phyloP scores from a whole-genome alignment of 2,329 filamentous ascomycete species.

The Exophiala phaeomuriformis region DNA sequence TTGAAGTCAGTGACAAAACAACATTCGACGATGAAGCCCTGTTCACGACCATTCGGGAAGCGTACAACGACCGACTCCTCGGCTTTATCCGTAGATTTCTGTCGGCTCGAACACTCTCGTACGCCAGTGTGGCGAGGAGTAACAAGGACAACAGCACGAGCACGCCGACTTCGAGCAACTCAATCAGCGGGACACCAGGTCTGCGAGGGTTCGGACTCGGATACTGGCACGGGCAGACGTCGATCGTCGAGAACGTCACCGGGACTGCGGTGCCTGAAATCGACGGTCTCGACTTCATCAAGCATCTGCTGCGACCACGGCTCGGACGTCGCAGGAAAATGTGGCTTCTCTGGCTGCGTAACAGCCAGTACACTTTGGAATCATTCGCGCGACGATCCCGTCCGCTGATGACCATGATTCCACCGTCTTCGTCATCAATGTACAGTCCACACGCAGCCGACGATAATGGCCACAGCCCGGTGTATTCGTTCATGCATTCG shows the following conservation, averaged over 20 bases:
- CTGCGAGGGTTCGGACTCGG: background rate
- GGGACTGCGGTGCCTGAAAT: constrained; percentile 2
- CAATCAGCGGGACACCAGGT: background rate
- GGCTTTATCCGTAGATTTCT: constrained; percentile 17
- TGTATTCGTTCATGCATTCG: constrained; percentile 17
- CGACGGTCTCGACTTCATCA: constrained; percentile 19
- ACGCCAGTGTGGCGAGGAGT: constrained; percentile 10
- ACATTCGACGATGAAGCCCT: constrained; percentile 27
- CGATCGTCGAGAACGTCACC: background rate
- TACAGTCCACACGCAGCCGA: background rate
- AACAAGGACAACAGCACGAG: background rate
- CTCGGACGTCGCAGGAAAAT: constrained; percentile 22
- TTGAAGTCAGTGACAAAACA: constrained; percentile 20
- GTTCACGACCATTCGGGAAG: constrained; percentile 21
- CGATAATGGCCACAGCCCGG: constrained; percentile 3
- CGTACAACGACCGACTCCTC: constrained; percentile 21
- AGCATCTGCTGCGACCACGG: constrained; percentile 19
- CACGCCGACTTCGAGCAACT: background rate
- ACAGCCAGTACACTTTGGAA: constrained; percentile 9
- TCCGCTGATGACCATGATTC: background rate
- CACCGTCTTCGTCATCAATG: background rate
- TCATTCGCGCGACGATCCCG: background rate
- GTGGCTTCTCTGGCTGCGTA: constrained; percentile 27
- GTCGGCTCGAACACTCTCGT: constrained; percentile 16
- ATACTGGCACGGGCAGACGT: background rate